Evolutionary conservation across 805 yeast species (phyloP), one percentile per base, ranked within the genome.

Genomic region (Blastobotrys peoriensis): DNA sequence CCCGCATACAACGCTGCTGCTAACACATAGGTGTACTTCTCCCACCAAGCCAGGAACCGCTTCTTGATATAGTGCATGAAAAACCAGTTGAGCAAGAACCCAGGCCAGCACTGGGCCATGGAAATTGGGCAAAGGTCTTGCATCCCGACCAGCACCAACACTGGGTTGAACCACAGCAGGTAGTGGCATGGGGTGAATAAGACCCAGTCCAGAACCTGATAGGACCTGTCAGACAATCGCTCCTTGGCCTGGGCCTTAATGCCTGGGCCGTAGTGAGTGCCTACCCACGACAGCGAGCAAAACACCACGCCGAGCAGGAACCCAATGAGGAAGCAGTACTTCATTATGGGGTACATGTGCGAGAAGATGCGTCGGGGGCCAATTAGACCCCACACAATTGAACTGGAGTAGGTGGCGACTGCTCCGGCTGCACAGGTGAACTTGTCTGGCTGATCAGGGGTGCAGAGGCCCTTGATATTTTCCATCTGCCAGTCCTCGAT

Each of bases 1-100:
- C 78, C 79, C 3, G 75, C 74, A 2, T 72, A 67, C 5, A 74
- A 58, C 1, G 74, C 76, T 46, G 75, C 68, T 25, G 73, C 68
- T 35, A 74, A 60, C 13, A 74, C 67, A 51, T 74, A 74, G 52
- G 73, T 73, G 57, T 74, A 74, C 58, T 71, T 73, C 41, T 71
- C 74, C 78, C 78, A 74, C 79, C 78, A 74, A 22, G 62, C 55
- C 5, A 68, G 55, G 49, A 71, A 74, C 44, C 67, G 59, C 41
- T 62, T 59, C 44, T 68, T 69, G 49, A 74, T 25, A 13, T 25
- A 25, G 30, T 25, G 13, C 30, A 25, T 25, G 30, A 25, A 25
- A 25, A 25, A 8, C 30, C 30, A 25, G 13, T 25, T 25, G 30
- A 25, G 30, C 13, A 25, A 25, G 13, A 25, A 25, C 30, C 30